These are phyloP conservation scores for Sordariomycetes sp. DNA, from an alignment of 2,329 filamentous ascomycete genomes.

Conservation along the genomic window DNA sequence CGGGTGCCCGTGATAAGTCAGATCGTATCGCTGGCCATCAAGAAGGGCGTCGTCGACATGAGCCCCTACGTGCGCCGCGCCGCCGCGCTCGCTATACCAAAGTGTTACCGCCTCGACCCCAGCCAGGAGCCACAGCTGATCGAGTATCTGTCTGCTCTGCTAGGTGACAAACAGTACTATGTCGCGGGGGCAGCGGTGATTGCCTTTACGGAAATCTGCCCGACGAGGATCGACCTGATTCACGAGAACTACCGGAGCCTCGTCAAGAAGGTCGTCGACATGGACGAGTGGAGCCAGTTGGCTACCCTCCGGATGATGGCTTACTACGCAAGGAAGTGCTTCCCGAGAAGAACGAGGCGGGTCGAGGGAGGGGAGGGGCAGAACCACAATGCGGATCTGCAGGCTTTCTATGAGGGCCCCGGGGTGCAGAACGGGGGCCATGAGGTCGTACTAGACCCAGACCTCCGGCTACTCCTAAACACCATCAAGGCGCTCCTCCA, in stretches of 20 bases:
- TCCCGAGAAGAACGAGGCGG: conserved; percentile 55
- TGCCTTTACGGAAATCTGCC: conserved; percentile 81
- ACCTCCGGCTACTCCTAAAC: conserved; percentile 70
- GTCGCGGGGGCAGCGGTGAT: conserved; percentile 89
- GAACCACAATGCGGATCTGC: conserved; percentile 28
- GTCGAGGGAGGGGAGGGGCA: conserved; percentile 19
- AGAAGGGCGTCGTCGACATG: conserved; percentile 87
- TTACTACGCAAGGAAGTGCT: conserved; percentile 75
- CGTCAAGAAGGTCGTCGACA: conserved; percentile 85
- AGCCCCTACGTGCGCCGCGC: conserved; percentile 87
- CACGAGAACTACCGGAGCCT: conserved; percentile 80
- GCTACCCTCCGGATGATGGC: conserved; percentile 72
- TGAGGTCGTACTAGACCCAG: conserved; percentile 60
- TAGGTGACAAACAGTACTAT: conserved; percentile 89
- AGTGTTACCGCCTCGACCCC: conserved; percentile 86
- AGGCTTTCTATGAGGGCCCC: conserved; percentile 54
- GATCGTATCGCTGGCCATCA: conserved; percentile 91
- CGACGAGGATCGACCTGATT: conserved; percentile 74
- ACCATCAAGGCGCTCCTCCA: conserved; percentile 74
- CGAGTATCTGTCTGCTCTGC: conserved; percentile 63
- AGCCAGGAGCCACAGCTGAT: conserved; percentile 72
- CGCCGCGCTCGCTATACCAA: conserved; percentile 85
- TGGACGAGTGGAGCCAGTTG: conserved; percentile 98
- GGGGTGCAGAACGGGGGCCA: conserved; percentile 36
- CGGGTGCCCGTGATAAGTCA: conserved; percentile 96